These are phyloP conservation scores for Lipomyces starkeyi DNA, from an alignment of 805 yeast species.

Conservation along the genomic window DNA sequence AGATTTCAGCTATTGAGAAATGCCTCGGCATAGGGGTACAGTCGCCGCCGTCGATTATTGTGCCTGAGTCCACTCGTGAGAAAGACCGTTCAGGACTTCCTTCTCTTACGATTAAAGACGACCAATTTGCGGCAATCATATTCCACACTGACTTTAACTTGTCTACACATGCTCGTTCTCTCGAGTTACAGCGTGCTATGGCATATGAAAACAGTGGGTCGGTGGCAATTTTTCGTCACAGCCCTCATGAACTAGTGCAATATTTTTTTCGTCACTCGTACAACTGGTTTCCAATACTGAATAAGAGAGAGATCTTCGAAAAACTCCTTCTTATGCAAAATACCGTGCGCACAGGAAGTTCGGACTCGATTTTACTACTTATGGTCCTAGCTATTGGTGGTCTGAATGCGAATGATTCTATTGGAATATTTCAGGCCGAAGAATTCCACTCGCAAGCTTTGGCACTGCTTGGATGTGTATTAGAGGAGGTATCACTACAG, in stretches of 20 bases:
- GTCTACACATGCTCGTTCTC: not conserved
- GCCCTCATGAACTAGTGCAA: not conserved
- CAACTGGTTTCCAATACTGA: not conserved
- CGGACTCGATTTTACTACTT: not conserved
- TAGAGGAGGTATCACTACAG: not conserved
- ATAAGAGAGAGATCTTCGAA: not conserved
- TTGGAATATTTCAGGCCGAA: not conserved
- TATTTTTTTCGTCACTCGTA: not conserved
- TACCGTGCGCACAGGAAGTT: conserved; percentile 1
- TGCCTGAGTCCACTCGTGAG: not conserved
- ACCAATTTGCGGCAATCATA: not conserved
- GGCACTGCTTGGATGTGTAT: not conserved
- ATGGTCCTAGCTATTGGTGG: not conserved
- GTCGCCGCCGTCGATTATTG: too few relatives aligned
- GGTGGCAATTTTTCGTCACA: not conserved
- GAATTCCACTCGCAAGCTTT: not conserved
- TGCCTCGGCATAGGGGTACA: too few relatives aligned
- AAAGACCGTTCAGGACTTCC: not conserved
- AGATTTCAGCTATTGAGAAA: too few relatives aligned
- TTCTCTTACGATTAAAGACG: not conserved
- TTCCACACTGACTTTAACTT: not conserved
- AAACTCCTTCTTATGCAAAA: not conserved
- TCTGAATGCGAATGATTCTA: not conserved
- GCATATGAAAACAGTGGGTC: not conserved
- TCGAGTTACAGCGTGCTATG: not conserved